Base-by-base conservation (phyloP, 2,329 filamentous ascomycete species). In the Aspergillus sp. region DNA sequence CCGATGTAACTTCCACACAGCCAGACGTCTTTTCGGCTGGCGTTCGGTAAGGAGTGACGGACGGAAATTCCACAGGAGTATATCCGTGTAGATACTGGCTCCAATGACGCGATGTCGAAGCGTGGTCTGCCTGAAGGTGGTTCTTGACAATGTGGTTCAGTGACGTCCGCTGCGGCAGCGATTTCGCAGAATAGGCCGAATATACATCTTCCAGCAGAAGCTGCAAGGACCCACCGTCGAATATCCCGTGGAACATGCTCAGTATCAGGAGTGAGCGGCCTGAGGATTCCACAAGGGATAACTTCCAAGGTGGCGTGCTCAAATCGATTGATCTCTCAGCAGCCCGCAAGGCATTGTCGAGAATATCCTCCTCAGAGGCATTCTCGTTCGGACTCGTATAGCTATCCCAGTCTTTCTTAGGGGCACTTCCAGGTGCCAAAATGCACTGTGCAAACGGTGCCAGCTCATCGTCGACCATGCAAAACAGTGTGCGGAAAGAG, bases 241-340 rank as follows among this genome's bases (percentile, higher is more conserved):
- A 74, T 13, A 75, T 69, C 22, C 72, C 73, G 58, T 75, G 73
- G 19, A 73, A 72, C 58, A 75, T 68, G 60, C 71, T 70, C 27
- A 74, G 58, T n/a, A 73, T 53, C 9, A 74, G 45, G 5, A 64
- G 30, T 0, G 55, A 52, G 2, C 50, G 37, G 13, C 41, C n/a
- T 2, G 42, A 30, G 1, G 58, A 54, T 24, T 54, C 46, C 5
- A 70, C 27, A 3, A 70, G 40, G 13, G 70, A 64, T 1, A 73
- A 17, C 41, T 65, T 67, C 59, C 66, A 70, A 1, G 67, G 65
- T 2, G 60, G 61, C 3, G 30, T 48, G 15, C 33, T 50, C n/a
- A 70, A 42, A 6, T n/a, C 46, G 22, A 70, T 66, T 1, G 57
- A 55, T 1, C 62, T 42, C 22, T 70, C 68, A 0, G 64, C 65